These are phyloP conservation scores for Pilasporangium apinafurcum DNA, from an alignment of 352 stramenopile species.

Conservation along the genomic window DNA sequence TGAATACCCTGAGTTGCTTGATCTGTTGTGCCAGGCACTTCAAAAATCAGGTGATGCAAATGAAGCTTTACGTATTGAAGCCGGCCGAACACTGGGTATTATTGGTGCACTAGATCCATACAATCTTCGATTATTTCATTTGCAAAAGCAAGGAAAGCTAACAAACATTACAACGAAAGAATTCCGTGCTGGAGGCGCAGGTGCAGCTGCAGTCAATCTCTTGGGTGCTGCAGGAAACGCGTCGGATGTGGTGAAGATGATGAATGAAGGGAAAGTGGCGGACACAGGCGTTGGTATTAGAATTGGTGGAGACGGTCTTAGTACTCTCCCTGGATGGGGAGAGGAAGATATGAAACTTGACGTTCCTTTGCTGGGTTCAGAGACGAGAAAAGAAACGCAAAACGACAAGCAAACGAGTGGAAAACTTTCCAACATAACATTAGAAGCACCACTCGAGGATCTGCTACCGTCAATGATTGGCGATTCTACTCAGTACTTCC, in stretches of 20 bases:
- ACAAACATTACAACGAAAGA: conserved; percentile 67
- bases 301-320: conserved; percentile 19
- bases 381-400: conserved; percentile 46
- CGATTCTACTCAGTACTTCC: conserved; percentile 94
- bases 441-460: conserved; percentile 66
- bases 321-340: conserved; percentile 8
- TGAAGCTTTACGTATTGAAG: conserved; percentile 70
- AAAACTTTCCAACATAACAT: conserved; percentile 50
- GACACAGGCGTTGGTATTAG: conserved; percentile 11
- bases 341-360: conserved; percentile 48
- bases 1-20: conserved; percentile 78
- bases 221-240: conserved; percentile 6
- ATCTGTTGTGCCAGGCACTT: conserved; percentile 67
- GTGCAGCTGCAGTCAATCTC: conserved; percentile 17
- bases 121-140: conserved; percentile 76
- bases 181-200: conserved; percentile 40
- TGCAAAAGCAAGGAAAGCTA: conserved; percentile 75
- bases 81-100: conserved; percentile 71
- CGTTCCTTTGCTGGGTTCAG: conserved; percentile 38
- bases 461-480: conserved; percentile 77
- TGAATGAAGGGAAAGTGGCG: conserved; percentile 8
- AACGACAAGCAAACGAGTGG: conserved; percentile 72
- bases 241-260: conserved; percentile 9
- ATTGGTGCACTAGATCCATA: conserved; percentile 82
- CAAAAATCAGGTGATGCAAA: conserved; percentile 81